These are phyloP conservation scores for Astraeus odoratus DNA, from an alignment of 768 basidiomycete species.

Conservation along the genomic window DNA sequence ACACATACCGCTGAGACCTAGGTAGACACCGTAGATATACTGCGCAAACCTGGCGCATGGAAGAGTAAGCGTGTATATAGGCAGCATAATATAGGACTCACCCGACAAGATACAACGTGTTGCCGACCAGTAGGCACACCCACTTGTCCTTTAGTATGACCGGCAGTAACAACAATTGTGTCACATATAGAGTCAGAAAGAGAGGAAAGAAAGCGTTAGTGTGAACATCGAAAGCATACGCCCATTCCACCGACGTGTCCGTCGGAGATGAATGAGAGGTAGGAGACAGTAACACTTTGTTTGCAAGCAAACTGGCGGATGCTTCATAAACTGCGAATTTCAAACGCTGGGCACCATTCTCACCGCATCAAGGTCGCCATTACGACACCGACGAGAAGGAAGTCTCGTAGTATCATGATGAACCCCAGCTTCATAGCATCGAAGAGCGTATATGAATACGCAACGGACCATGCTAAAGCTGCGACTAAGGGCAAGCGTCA, in stretches of 20 bases:
- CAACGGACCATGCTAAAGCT: slow-evolving; percentile 78
- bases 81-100: slow-evolving; percentile 23
- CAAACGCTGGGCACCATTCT: slow-evolving; percentile 10
- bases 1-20: slow-evolving; percentile 73
- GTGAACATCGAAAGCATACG: slow-evolving; percentile 95
- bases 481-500: slow-evolving; percentile 44
- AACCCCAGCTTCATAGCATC: slow-evolving; percentile 59
- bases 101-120: slow-evolving; percentile 73
- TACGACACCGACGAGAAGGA: slow-evolving; percentile 69
- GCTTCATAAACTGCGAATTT: slow-evolving; percentile 11
- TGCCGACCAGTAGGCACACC: slow-evolving; percentile 92
- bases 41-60: slow-evolving; percentile 61
- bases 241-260: slow-evolving; percentile 81
- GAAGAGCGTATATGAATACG: slow-evolving; percentile 59
- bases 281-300: slow-evolving; percentile 61
- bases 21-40: slow-evolving; percentile 87
- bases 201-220: slow-evolving; percentile 96
- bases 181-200: slow-evolving; percentile 84
- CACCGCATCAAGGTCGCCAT: slow-evolving; percentile 76
- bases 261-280: slow-evolving; percentile 64
- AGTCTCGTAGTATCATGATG: slow-evolving; percentile 86
- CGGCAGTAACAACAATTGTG: slow-evolving; percentile 80
- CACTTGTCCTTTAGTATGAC: slow-evolving; percentile 80
- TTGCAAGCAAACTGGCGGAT: slow-evolving; percentile 55
- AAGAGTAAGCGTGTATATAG: background rate